Evolutionary conservation across 176 grass and related monocot genomes (phyloP), one percentile per base, ranked within the genome.

Genomic region (Eleusine indica): DNA sequence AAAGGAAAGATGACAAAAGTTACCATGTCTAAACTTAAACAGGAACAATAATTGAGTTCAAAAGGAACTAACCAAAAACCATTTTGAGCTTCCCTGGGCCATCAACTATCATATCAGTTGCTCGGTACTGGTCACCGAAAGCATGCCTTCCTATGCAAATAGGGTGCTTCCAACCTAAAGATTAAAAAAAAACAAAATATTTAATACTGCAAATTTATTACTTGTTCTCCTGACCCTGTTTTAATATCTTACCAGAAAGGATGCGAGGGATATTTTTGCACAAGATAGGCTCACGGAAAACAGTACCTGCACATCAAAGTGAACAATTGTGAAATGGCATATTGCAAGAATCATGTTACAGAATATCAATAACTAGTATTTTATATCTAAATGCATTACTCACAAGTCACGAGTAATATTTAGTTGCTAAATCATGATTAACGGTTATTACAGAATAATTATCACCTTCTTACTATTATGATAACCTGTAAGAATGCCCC

Each of bases 81-180:
- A 99, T 87, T 89, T 96, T 99, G 37, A 99, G 93, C 73, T 94
- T 99, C 76, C 96, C 96, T 82, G 96, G 89, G 71, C 96, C 91
- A 81, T 92, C 54, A 86, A 99, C 82, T 80, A 94, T 83, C 42
- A 76, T 88, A 87, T 99, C 96, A 8, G 93, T 94, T n/a, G 96
- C 93, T 81, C 89, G 85, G 86, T 99, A 99, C 78, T 99, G 93
- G 76, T 99, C 96, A 79, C 96, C 96, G 89, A 94, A 99, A 29
- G 96, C 96, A 75, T 99, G 93, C 63, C 96, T 99, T 71, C 96
- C 96, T 22, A 99, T 95, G 88, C 93, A 99, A 84, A 99, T 99
- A 25, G 96, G 93, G 67, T 96, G 94, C 84, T 91, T 96, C 96
- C 96, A 99, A 70, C 87, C 96, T 99, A 79, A 42, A 77, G 66